A percentile compares a stretch with the other conserved stretches of the same genome.
Evolutionary conservation across 495 filamentous ascomycete species (phyloP).

Genomic region (Penicillium mononematosum): DNA sequence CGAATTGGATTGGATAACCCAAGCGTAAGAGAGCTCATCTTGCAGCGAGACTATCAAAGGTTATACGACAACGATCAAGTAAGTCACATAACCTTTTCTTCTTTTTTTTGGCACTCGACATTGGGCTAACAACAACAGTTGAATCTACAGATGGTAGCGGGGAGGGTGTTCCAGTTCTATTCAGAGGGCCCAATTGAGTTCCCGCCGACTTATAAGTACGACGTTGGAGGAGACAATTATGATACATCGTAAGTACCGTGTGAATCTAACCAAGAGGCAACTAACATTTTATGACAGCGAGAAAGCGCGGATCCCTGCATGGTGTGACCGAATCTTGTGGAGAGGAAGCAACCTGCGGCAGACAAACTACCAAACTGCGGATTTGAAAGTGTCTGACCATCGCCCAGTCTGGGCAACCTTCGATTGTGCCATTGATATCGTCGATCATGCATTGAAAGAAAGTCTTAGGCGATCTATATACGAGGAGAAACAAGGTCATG

Average conservation of each 20-base stretch:
- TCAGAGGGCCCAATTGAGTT: constrained; percentile 84
- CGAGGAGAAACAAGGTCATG: constrained; percentile 58
- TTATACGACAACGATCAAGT: constrained; percentile 94
- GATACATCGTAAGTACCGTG: constrained; percentile 74
- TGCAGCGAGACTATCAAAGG: constrained; percentile 65
- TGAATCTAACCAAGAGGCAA: background rate
- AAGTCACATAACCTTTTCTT: constrained; percentile 12
- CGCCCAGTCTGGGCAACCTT: constrained; percentile 90
- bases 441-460: constrained; percentile 72
- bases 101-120: background rate
- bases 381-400: constrained; percentile 88
- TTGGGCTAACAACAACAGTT: constrained; percentile 51
- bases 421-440: constrained; percentile 72
- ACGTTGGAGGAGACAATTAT: constrained; percentile 81
- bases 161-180: constrained; percentile 84
- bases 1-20: constrained; percentile 85
- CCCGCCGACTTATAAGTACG: constrained; percentile 92
- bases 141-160: constrained; percentile 94
- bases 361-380: constrained; percentile 71
- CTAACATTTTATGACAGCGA: constrained; percentile 53
- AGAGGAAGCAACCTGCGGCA: constrained; percentile 83
- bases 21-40: constrained; percentile 70
- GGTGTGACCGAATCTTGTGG: constrained; percentile 90
- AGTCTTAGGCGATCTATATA: constrained; percentile 71
- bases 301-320: constrained; percentile 91